Conservation (phyloP, 2,329 filamentous ascomycete genomes). For the Didymella sp. region DNA sequence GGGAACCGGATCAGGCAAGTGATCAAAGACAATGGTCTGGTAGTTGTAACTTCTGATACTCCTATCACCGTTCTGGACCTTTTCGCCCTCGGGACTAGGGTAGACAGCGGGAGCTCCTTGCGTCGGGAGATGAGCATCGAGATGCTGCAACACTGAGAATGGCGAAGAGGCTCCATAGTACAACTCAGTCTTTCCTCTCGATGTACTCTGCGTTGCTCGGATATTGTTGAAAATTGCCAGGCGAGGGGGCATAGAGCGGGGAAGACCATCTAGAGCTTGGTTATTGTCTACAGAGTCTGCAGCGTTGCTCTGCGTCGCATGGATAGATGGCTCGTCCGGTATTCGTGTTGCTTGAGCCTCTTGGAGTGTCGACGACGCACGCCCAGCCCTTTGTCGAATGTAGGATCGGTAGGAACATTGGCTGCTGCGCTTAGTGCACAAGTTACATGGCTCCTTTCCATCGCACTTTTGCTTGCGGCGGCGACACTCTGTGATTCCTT, state of each 20-base stretch:
- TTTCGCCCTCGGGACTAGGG: not conserved
- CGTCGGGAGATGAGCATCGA: conserved; percentile 16
- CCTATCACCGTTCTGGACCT: conserved; percentile 8
- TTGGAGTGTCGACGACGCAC: not conserved
- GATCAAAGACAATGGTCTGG: conserved; percentile 17
- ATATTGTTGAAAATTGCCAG: conserved; percentile 19
- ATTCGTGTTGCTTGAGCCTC: not conserved
- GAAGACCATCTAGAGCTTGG: not conserved
- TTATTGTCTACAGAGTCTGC: not conserved
- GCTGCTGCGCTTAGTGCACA: conserved; percentile 7
- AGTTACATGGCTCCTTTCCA: conserved; percentile 5
- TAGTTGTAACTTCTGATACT: conserved; percentile 19
- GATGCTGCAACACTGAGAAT: conserved; percentile 16
- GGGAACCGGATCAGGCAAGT: not conserved
- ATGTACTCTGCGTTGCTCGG: conserved; percentile 13
- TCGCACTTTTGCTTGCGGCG: conserved; percentile 20
- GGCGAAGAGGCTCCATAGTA: conserved; percentile 19
- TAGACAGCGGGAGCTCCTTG: conserved; percentile 6
- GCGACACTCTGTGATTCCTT: conserved; percentile 3
- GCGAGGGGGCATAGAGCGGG: conserved; percentile 12
- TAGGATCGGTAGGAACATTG: conserved; percentile 15
- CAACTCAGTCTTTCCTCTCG: conserved; percentile 10
- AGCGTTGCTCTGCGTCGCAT: not conserved
- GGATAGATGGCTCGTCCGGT: not conserved
- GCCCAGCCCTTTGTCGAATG: conserved; percentile 3